Evolutionary conservation across 306 rosid genomes (phyloP).

Genomic region (Urtica urens): DNA sequence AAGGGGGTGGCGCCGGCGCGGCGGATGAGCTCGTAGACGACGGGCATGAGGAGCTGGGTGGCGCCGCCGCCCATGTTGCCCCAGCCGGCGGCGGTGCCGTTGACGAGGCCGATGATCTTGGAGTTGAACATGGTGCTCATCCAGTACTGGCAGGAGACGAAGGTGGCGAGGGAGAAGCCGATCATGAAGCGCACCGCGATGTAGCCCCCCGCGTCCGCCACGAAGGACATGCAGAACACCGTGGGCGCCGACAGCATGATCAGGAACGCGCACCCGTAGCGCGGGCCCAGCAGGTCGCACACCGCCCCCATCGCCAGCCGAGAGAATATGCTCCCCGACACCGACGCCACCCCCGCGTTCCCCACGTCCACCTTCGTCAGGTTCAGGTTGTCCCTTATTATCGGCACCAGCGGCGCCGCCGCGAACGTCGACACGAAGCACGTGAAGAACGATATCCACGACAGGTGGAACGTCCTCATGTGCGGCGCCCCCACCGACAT

Average conservation of each 20-base stretch:
- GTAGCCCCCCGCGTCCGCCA: slow-evolving; percentile 44
- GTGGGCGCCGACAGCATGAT: slow-evolving; percentile 60
- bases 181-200: slow-evolving; percentile 67
- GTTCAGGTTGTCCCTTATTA: slow-evolving; percentile 69
- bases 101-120: slow-evolving; percentile 68
- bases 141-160: slow-evolving; percentile 90
- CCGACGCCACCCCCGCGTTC: slow-evolving; percentile 83
- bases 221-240: slow-evolving; percentile 72
- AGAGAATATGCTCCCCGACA: slow-evolving; percentile 72
- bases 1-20: slow-evolving; percentile 48
- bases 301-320: slow-evolving; percentile 76
- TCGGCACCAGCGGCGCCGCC: slow-evolving; percentile 64
- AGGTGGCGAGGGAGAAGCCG: slow-evolving; percentile 77
- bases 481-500: slow-evolving; percentile 77
- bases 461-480: slow-evolving; percentile 93
- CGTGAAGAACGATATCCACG: slow-evolving; percentile 87
- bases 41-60: slow-evolving; percentile 79
- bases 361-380: slow-evolving; percentile 74
- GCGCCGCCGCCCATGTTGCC: slow-evolving; percentile 97
- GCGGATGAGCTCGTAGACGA: slow-evolving; percentile 44
- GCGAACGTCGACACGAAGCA: slow-evolving; percentile 88
- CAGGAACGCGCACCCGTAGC: slow-evolving; percentile 76
- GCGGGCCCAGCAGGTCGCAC: slow-evolving; percentile 64
- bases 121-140: slow-evolving; percentile 87
- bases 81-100: slow-evolving; percentile 93